Conservation (phyloP, 2,329 filamentous ascomycete species). For the Trichoderma cornu-damae region DNA sequence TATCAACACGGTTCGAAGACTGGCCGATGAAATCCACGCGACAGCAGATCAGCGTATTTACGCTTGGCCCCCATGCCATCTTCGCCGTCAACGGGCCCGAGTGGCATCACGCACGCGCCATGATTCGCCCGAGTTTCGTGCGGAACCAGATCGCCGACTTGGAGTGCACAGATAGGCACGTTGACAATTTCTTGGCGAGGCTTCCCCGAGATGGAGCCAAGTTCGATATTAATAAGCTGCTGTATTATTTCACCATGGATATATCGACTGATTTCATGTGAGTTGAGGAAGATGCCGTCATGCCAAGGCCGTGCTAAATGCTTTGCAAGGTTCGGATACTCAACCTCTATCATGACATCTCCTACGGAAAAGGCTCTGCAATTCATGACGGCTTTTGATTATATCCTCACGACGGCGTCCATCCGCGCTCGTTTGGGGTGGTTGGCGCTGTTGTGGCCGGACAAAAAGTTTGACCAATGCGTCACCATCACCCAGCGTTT, state of each 20-base stretch:
- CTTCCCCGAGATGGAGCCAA: conserved; percentile 51
- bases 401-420: conserved; percentile 38
- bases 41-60: conserved; percentile 34
- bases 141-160: conserved; percentile 59
- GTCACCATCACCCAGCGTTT: conserved; percentile 42
- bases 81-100: conserved; percentile 49
- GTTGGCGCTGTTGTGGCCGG: conserved; percentile 32
- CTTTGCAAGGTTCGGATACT: conserved; percentile 36
- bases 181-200: conserved; percentile 53
- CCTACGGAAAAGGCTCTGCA: conserved; percentile 34
- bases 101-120: conserved; percentile 49
- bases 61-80: conserved; percentile 49
- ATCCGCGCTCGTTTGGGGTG: conserved; percentile 39
- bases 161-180: conserved; percentile 64
- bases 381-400: conserved; percentile 49
- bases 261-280: conserved; percentile 61
- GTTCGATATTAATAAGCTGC: conserved; percentile 58
- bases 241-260: conserved; percentile 63
- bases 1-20: conserved; percentile 49
- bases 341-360: conserved; percentile 37
- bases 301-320: background rate
- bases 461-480: conserved; percentile 36
- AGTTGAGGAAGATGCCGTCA: conserved; percentile 19
- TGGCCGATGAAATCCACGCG: conserved; percentile 42
- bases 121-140: conserved; percentile 51